These are phyloP conservation scores for Phycomyces nitens DNA, from an alignment of 192 early-diverging fungal species.

Conservation along the genomic window DNA sequence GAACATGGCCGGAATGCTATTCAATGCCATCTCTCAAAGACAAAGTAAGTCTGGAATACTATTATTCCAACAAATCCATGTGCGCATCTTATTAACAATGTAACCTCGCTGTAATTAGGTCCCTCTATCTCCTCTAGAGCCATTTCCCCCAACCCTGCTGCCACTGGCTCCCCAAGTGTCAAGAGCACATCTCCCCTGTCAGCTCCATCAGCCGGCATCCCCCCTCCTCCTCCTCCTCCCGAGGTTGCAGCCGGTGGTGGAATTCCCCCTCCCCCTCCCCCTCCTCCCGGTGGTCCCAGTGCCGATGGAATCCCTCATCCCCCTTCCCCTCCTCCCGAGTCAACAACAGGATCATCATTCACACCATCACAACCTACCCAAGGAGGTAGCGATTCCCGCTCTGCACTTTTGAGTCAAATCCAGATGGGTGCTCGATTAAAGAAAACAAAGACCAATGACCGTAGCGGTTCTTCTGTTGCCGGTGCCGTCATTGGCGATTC, in stretches of 20 bases:
- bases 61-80: too few species aligned
- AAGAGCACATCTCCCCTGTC: not conserved
- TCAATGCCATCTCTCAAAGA: conserved; percentile 24
- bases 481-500: conserved; percentile 10
- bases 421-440: conserved; percentile 60
- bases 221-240: conserved; percentile 21
- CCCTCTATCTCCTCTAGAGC: conserved; percentile 15
- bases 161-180: conserved; percentile 6
- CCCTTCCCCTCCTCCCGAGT: conserved; percentile 3
- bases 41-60: conserved; percentile 11
- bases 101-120: too few species aligned
- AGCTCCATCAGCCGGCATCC: not conserved
- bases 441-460: conserved; percentile 64
- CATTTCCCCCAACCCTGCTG: conserved; percentile 4
- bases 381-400: conserved; percentile 26
- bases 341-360: conserved; percentile 13
- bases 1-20: conserved; percentile 30
- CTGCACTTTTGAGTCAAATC: conserved; percentile 70
- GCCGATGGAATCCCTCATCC: conserved; percentile 10
- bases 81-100: too few species aligned
- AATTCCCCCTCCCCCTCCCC: conserved; percentile 11
- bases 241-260: too few species aligned
- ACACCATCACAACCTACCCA: conserved; percentile 5
- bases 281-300: conserved; percentile 15
- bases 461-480: conserved; percentile 41